phyloP scores from a whole-genome alignment of 1,284 basidiomycete species.

The Puccinia hordei region DNA sequence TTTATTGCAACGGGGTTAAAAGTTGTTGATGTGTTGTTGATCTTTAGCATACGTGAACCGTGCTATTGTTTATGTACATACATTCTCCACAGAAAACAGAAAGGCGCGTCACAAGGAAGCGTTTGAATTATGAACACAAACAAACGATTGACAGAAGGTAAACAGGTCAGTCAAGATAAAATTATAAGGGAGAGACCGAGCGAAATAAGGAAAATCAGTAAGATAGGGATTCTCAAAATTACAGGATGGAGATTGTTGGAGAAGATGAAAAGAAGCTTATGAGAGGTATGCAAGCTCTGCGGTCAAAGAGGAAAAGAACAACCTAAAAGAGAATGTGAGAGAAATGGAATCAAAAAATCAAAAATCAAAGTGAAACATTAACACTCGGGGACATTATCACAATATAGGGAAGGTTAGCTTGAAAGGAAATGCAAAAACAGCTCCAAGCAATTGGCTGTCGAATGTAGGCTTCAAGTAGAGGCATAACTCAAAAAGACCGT shows the following conservation, averaged over 20 bases:
- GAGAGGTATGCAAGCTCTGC: constrained; percentile 1
- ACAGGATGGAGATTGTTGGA: not conserved
- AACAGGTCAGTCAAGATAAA: not conserved
- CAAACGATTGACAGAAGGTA: not conserved
- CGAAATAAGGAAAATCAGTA: not conserved
- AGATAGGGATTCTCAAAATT: not conserved
- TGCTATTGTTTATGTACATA: too few species aligned
- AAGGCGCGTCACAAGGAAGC: not conserved
- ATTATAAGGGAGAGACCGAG: not conserved
- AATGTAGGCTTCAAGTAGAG: constrained; percentile 5
- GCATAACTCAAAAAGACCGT: constrained; percentile 45
- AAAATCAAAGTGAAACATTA: not conserved
- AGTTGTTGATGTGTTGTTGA: too few species aligned
- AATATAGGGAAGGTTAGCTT: not conserved
- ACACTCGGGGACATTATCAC: not conserved
- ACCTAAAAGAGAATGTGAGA: not conserved
- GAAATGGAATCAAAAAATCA: not conserved
- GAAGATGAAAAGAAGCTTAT: not conserved
- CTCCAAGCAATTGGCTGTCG: not conserved
- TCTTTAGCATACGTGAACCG: too few species aligned
- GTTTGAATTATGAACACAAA: not conserved
- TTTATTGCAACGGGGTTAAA: too few species aligned
- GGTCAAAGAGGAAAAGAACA: not conserved
- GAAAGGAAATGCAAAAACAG: constrained; percentile 4
- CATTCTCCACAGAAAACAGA: not conserved